phyloP scores from a whole-genome alignment of 257 asterid species.

The Phtheirospermum japonicum region DNA sequence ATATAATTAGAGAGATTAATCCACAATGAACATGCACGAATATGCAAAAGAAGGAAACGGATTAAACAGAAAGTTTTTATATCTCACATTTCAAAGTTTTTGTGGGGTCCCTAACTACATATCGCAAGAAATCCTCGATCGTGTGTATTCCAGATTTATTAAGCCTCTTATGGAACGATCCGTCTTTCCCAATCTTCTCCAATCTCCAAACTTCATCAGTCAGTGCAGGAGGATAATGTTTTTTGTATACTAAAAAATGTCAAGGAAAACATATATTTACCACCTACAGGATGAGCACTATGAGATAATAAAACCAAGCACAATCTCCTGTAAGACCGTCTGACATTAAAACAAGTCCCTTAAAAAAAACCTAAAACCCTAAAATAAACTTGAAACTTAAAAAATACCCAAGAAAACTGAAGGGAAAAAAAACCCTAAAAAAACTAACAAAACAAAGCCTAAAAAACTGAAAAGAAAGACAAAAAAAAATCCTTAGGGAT shows the following conservation, averaged over 20 bases:
- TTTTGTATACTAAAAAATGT: conserved; percentile 77
- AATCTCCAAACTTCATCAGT: conserved; percentile 96
- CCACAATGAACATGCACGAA: conserved; percentile 20
- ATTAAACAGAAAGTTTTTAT: conserved; percentile 1
- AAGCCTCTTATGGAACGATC: conserved; percentile 93
- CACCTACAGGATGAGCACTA: conserved; percentile 11
- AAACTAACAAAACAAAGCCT: no score
- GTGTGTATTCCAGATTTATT: conserved; percentile 62
- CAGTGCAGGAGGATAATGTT: conserved; percentile 93
- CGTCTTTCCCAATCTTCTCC: conserved; percentile 97
- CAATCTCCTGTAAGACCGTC: no score
- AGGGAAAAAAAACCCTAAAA: no score
- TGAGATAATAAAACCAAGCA: not conserved
- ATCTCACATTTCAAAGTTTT: conserved; percentile 75
- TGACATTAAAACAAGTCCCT: no score
- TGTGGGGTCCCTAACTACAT: conserved; percentile 73
- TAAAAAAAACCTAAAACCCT: no score
- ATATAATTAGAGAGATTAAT: conserved; percentile 21
- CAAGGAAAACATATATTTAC: conserved; percentile 23
- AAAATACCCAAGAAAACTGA: no score
- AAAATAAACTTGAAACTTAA: no score
- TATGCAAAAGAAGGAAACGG: conserved; percentile 18
- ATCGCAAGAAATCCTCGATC: conserved; percentile 85
- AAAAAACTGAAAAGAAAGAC: no score
- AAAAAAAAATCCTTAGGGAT: no score